A percentile compares a stretch with the other conserved stretches of the same genome.
phyloP scores from a whole-genome alignment of 2,329 filamentous ascomycete species.

The Cephalotrichum gorgonifer region DNA sequence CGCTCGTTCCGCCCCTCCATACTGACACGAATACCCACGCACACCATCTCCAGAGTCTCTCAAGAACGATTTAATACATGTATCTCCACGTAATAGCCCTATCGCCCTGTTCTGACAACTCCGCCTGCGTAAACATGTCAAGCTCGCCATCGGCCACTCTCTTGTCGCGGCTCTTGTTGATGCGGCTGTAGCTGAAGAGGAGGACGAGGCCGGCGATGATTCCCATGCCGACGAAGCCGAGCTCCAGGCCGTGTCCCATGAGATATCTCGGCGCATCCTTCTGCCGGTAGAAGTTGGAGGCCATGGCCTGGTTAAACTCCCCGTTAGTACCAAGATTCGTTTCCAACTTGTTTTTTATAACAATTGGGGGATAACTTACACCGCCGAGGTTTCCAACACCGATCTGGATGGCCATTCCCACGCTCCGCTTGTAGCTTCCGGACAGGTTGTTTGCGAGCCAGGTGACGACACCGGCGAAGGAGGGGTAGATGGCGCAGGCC shows the following conservation, averaged over 20 bases:
- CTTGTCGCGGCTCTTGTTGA: constrained; percentile 48
- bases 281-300: constrained; percentile 59
- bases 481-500: constrained; percentile 39
- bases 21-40: too few species aligned
- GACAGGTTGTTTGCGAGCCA: constrained; percentile 53
- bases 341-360: too few species aligned
- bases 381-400: constrained; percentile 49
- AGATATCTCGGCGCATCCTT: constrained; percentile 36
- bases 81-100: constrained; percentile 54
- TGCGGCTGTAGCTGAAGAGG: constrained; percentile 38
- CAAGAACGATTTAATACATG: constrained; percentile 29
- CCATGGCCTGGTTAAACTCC: too few species aligned
- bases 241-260: constrained; percentile 38
- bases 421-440: constrained; percentile 41
- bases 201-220: constrained; percentile 18
- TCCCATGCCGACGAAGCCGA: constrained; percentile 35
- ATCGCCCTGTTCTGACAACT: constrained; percentile 50
- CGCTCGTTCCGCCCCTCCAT: too few species aligned
- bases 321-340: too few species aligned
- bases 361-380: constrained; percentile 19
- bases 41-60: neutral
- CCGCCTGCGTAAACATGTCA: constrained; percentile 28
- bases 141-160: constrained; percentile 30
- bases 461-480: constrained; percentile 43
- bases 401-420: constrained; percentile 46